These are phyloP conservation scores for Danielozyma ontarioensis DNA, from an alignment of 805 yeast species.

Conservation along the genomic window DNA sequence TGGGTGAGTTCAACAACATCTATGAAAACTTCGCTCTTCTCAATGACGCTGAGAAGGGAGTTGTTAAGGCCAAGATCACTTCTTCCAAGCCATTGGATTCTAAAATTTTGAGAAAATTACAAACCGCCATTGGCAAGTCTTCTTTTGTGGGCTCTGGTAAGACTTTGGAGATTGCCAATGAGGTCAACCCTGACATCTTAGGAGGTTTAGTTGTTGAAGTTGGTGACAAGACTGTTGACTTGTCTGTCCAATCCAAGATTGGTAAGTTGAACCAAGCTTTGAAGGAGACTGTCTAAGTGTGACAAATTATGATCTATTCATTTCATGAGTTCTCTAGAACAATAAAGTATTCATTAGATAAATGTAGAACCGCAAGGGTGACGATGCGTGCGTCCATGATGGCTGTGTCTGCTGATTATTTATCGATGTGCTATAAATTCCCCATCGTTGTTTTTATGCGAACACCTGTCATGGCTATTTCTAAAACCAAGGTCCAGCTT, in stretches of 20 bases:
- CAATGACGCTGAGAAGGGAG: slow-evolving; percentile 85
- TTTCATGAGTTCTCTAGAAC: too few relatives aligned
- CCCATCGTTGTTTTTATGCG: too few relatives aligned
- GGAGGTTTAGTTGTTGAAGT: slow-evolving; percentile 96
- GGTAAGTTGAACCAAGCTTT: slow-evolving; percentile 85
- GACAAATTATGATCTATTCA: too few relatives aligned
- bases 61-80: slow-evolving; percentile 89
- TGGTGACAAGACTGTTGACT: slow-evolving; percentile 95
- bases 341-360: too few relatives aligned
- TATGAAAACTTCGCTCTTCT: slow-evolving; percentile 68
- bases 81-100: slow-evolving; percentile 82
- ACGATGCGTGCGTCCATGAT: too few relatives aligned
- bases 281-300: slow-evolving; percentile 75
- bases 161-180: slow-evolving; percentile 78
- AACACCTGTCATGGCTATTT: too few relatives aligned
- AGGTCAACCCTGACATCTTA: slow-evolving; percentile 81
- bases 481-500: too few relatives aligned
- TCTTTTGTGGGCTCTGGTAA: slow-evolving; percentile 79
- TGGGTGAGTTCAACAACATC: slow-evolving; percentile 61
- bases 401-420: too few relatives aligned
- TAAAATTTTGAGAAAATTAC: slow-evolving; percentile 71
- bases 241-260: slow-evolving; percentile 79
- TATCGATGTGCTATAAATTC: too few relatives aligned
- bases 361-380: too few relatives aligned
- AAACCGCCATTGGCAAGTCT: slow-evolving; percentile 72